Evolutionary conservation across 2,329 filamentous ascomycete species (phyloP), one percentile per base, ranked within the genome.

Genomic region (Pseudocercospora eumusae): DNA sequence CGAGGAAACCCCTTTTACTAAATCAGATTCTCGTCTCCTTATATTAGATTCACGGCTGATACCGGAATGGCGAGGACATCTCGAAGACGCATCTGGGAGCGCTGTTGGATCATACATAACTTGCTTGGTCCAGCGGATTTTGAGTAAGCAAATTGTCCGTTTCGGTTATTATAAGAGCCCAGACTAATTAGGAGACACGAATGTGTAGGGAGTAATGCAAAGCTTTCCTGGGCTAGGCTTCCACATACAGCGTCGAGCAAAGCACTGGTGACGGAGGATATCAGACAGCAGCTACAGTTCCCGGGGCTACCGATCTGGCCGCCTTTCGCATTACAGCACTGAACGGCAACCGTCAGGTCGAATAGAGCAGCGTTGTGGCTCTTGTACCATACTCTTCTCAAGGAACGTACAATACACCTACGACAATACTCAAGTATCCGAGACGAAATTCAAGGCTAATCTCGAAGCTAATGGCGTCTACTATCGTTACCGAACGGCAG

Each of bases 401-500:
- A 55, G 57, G 57, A 11, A 36, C 52, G 4, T 66, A 64, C 61
- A 53, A 62, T 47, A n/a, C n/a, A 67, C 63, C 6, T 64, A 68
- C 47, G 65, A 66, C 57, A 68, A 68, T 44, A 67, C 65, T 4
- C 55, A 54, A 21, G 21, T 31, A 10, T 64, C 65, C 0, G 2
- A 27, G 1, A 27, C 61, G 4, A 31, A 40, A 6, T 45, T 66
- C 25, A 67, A 66, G 59, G 62, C 63, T 4, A 58, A 64, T 7
- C 57, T 68, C 28, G 53, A 20, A 52, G 63, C 21, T 4, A 59
- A 63, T 42, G 63, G 63, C 1, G 56, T 67, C n/a, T 69, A 67
- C 56, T 69, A 69, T 59, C 61, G 58, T 5, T 67, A 69, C 61
- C 53, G 18, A 64, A 67, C 9, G 64, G 64, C 3, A 61, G 61